These are phyloP conservation scores for Mycena crocata DNA, from an alignment of 768 basidiomycete species.

Conservation along the genomic window DNA sequence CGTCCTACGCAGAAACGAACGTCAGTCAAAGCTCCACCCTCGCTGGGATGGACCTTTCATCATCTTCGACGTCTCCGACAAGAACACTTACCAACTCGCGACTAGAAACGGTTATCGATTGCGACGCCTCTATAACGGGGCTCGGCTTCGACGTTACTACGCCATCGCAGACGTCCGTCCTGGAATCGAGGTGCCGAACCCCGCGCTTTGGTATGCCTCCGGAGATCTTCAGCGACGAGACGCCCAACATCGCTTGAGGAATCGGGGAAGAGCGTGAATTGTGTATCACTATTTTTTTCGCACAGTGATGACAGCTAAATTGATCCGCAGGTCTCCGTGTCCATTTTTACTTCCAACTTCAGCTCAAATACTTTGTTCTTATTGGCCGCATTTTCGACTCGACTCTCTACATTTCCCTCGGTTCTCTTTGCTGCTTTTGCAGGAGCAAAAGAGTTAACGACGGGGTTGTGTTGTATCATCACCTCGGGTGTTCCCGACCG, in stretches of 20 bases:
- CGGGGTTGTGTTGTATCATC: conserved; percentile 25
- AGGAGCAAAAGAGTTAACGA: conserved; percentile 30
- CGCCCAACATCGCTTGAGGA: conserved; percentile 10
- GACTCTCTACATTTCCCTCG: no score
- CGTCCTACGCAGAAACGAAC: conserved; percentile 28
- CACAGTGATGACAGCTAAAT: not conserved
- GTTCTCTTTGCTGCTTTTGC: conserved; percentile 12
- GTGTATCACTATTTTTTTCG: not conserved
- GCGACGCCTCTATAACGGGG: conserved; percentile 25
- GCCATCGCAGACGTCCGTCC: not conserved
- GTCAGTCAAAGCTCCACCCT: conserved; percentile 35
- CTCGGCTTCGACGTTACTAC: conserved; percentile 12
- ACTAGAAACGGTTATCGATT: conserved; percentile 29
- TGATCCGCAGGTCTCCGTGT: not conserved
- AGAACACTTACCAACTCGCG: conserved; percentile 38
- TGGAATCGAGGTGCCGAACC: conserved; percentile 7
- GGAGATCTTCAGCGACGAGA: conserved; percentile 17
- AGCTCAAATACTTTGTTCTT: not conserved
- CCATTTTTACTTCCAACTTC: not conserved
- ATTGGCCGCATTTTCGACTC: not conserved
- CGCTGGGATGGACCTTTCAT: conserved; percentile 39
- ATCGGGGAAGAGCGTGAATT: not conserved
- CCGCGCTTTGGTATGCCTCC: conserved; percentile 21
- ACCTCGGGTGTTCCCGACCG: not conserved
- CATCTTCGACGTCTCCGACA: conserved; percentile 18